Evolutionary conservation across 257 asterid genomes (phyloP).

Genomic region (Datura wrightii): DNA sequence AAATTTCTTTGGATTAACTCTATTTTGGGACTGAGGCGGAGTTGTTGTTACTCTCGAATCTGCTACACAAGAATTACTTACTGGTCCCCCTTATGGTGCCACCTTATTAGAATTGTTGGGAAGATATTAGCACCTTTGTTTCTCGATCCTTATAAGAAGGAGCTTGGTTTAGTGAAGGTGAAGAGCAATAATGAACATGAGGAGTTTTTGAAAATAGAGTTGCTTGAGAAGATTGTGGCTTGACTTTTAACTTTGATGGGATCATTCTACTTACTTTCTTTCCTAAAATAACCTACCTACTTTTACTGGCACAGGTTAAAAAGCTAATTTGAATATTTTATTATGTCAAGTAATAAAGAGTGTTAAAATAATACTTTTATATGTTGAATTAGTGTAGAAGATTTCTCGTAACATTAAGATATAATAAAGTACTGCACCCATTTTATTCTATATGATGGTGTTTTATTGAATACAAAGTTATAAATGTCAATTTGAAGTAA

Average conservation of each 20-base stretch:
- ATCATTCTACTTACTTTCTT: background rate
- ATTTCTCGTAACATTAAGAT: background rate
- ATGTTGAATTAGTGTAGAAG: background rate
- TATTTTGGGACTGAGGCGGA: background rate
- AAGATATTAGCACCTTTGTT: conserved; percentile 4
- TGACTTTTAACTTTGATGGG: background rate
- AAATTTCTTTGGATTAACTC: background rate
- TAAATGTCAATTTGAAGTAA: background rate
- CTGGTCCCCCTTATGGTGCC: background rate
- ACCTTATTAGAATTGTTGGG: background rate
- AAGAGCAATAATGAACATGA: background rate
- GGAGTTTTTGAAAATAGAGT: conserved; percentile 5
- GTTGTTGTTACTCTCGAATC: background rate
- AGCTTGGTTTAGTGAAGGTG: background rate
- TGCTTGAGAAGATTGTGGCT: conserved; percentile 7
- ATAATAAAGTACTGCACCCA: background rate
- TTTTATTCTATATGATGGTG: background rate
- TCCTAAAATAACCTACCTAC: background rate
- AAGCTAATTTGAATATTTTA: background rate
- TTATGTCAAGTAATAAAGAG: background rate
- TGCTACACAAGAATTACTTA: background rate
- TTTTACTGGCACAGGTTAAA: background rate
- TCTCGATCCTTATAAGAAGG: background rate
- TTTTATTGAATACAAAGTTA: background rate
- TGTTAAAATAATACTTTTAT: conserved; percentile 1